Evolutionary conservation across 192 early-diverging fungal species (phyloP).

Genomic region (Pilaira anomala): DNA sequence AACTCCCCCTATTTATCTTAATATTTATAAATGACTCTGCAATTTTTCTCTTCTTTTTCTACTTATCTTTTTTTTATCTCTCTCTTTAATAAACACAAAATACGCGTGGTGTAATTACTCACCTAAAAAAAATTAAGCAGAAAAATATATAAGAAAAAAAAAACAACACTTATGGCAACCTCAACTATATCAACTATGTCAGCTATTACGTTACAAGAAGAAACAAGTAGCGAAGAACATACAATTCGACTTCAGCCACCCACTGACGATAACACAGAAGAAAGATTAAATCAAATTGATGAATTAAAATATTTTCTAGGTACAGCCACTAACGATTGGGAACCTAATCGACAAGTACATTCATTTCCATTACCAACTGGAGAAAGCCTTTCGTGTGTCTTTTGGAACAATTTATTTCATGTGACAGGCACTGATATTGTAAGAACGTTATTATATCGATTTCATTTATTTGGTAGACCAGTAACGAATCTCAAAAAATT

Average conservation of each 20-base stretch:
- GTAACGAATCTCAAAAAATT: slow-evolving; percentile 93
- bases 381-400: slow-evolving; percentile 87
- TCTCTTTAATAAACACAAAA: not conserved
- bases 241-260: slow-evolving; percentile 15
- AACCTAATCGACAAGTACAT: slow-evolving; percentile 49
- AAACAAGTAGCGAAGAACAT: not conserved
- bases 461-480: slow-evolving; percentile 84
- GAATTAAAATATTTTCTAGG: slow-evolving; percentile 57
- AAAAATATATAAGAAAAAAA: not conserved
- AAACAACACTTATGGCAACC: not conserved
- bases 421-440: slow-evolving; percentile 98
- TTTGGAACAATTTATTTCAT: slow-evolving; percentile 90
- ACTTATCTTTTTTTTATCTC: slow-evolving; percentile 8
- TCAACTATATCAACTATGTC: no score
- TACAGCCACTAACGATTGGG: slow-evolving; percentile 67
- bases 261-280: slow-evolving; percentile 17
- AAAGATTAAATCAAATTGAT: slow-evolving; percentile 38
- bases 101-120: not conserved
- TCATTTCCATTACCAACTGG: slow-evolving; percentile 72
- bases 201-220: not conserved
- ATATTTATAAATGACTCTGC: slow-evolving; percentile 5
- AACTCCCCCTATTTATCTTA: slow-evolving; percentile 2
- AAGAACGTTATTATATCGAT: slow-evolving; percentile 84
- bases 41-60: not conserved
- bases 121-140: not conserved